phyloP scores from a whole-genome alignment of 2,329 filamentous ascomycete species.

The Pleurostoma richardsiae region DNA sequence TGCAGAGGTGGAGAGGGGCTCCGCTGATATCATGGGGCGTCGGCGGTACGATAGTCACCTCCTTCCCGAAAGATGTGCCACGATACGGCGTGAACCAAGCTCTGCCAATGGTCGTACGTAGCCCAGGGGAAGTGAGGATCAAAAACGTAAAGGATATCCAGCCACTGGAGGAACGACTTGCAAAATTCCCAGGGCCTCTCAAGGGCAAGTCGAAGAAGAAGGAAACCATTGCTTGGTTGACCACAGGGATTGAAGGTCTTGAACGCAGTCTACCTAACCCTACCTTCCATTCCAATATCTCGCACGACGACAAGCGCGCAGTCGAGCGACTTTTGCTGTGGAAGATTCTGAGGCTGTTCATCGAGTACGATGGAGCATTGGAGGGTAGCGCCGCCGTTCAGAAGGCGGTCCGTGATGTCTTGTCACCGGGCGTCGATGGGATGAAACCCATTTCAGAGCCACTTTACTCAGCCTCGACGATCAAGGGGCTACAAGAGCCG shows the following conservation, averaged over 20 bases:
- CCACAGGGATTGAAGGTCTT: constrained; percentile 66
- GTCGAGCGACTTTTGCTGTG: constrained; percentile 80
- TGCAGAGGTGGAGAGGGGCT: constrained; percentile 86
- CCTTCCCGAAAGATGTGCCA: constrained; percentile 84
- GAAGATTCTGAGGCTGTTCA: constrained; percentile 76
- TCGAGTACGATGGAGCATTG: constrained; percentile 80
- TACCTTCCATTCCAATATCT: constrained; percentile 43
- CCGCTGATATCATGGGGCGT: constrained; percentile 87
- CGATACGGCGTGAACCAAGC: constrained; percentile 73
- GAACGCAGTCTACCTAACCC: constrained; percentile 53
- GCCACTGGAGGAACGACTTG: constrained; percentile 65
- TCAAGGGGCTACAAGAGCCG: constrained; percentile 16
- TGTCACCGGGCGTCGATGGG: constrained; percentile 54
- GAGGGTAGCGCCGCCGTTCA: constrained; percentile 70
- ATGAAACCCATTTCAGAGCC: constrained; percentile 17
- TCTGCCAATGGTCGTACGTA: constrained; percentile 73
- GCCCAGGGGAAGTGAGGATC: constrained; percentile 77
- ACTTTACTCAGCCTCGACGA: constrained; percentile 13
- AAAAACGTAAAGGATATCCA: constrained; percentile 69
- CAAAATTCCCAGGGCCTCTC: constrained; percentile 85
- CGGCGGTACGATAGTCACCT: constrained; percentile 75
- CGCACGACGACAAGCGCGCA: constrained; percentile 62
- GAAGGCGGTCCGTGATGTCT: constrained; percentile 67
- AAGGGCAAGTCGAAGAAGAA: constrained; percentile 94
- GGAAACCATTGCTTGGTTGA: constrained; percentile 78